Evolutionary conservation across 2,329 filamentous ascomycete genomes (phyloP).

Genomic region (Phaeophleospora eucalypticola): DNA sequence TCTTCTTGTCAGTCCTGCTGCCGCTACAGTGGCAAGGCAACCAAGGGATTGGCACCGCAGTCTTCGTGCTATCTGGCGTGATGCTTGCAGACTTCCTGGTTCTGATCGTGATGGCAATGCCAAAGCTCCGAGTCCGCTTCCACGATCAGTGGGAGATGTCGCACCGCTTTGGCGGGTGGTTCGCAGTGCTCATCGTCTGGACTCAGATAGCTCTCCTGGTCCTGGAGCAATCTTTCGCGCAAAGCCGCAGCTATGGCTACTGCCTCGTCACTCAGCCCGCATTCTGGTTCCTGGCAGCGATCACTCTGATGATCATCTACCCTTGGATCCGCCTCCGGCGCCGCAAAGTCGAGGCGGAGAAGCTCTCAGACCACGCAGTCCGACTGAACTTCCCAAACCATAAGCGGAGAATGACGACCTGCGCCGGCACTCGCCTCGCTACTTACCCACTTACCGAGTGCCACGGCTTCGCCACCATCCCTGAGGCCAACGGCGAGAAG

Average conservation of each 20-base stretch:
- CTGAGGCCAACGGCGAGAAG: slow-evolving; percentile 47
- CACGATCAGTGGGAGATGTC: slow-evolving; percentile 68
- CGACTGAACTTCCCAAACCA: slow-evolving; percentile 66
- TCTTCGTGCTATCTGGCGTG: slow-evolving; percentile 44
- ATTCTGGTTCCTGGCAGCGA: slow-evolving; percentile 65
- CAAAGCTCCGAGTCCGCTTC: slow-evolving; percentile 56
- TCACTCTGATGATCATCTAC: slow-evolving; percentile 62
- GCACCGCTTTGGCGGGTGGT: slow-evolving; percentile 73
- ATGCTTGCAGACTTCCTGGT: slow-evolving; percentile 55
- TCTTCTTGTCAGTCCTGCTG: slow-evolving; percentile 36
- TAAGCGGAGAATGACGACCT: slow-evolving; percentile 50
- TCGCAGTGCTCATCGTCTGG: slow-evolving; percentile 62
- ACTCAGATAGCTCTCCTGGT: slow-evolving; percentile 53
- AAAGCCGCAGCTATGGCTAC: slow-evolving; percentile 30
- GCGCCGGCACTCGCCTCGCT: slow-evolving; percentile 24
- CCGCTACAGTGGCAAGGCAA: slow-evolving; percentile 17
- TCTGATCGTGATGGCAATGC: slow-evolving; percentile 62
- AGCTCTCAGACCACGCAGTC: slow-evolving; percentile 68
- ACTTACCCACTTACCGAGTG: slow-evolving; percentile 53
- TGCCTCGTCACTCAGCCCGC: slow-evolving; percentile 47
- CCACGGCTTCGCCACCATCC: slow-evolving; percentile 73
- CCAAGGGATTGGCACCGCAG: not conserved
- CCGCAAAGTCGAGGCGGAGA: slow-evolving; percentile 61
- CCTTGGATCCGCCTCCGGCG: slow-evolving; percentile 71
- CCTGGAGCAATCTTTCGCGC: slow-evolving; percentile 24